Conservation (phyloP, 805 yeast species). For the Candida nonsorbophila region DNA sequence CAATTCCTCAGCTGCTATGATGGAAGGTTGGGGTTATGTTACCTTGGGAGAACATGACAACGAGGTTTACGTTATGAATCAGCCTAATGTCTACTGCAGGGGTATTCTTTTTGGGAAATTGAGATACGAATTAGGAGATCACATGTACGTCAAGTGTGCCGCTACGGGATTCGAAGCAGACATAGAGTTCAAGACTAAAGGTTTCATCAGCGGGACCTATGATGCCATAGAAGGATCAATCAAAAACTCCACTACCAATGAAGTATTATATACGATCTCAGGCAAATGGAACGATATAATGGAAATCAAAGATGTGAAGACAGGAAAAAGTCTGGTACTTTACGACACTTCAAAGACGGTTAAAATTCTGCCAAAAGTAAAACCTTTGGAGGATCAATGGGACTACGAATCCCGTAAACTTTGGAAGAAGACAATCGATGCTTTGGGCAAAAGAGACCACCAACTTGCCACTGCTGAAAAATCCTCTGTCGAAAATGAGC, state of each 20-base stretch:
- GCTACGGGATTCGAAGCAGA: conserved; percentile 59
- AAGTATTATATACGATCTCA: conserved; percentile 56
- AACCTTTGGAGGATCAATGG: conserved; percentile 77
- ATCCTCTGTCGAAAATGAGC: conserved; percentile 80
- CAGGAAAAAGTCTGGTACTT: conserved; percentile 40
- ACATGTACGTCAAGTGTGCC: conserved; percentile 67
- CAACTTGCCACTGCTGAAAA: conserved; percentile 83
- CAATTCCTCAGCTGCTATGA: conserved; percentile 93
- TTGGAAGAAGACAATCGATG: conserved; percentile 81
- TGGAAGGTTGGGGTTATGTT: conserved; percentile 84
- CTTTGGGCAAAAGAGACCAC: conserved; percentile 77
- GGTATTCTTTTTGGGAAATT: conserved; percentile 89
- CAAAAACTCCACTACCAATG: conserved; percentile 37
- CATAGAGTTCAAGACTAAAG: conserved; percentile 92
- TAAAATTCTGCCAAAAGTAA: conserved; percentile 60
- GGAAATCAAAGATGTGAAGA: conserved; percentile 50
- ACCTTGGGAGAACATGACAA: conserved; percentile 58
- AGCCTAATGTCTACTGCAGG: conserved; percentile 93
- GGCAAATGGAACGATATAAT: conserved; percentile 95
- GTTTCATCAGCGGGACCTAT: conserved; percentile 87
- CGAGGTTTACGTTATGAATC: conserved; percentile 81
- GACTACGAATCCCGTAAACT: conserved; percentile 73
- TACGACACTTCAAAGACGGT: conserved; percentile 45
- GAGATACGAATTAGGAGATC: conserved; percentile 90
- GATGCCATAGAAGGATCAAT: conserved; percentile 80